These are phyloP conservation scores for Lindgomyces ingoldianus DNA, from an alignment of 495 filamentous ascomycete genomes.

Conservation along the genomic window DNA sequence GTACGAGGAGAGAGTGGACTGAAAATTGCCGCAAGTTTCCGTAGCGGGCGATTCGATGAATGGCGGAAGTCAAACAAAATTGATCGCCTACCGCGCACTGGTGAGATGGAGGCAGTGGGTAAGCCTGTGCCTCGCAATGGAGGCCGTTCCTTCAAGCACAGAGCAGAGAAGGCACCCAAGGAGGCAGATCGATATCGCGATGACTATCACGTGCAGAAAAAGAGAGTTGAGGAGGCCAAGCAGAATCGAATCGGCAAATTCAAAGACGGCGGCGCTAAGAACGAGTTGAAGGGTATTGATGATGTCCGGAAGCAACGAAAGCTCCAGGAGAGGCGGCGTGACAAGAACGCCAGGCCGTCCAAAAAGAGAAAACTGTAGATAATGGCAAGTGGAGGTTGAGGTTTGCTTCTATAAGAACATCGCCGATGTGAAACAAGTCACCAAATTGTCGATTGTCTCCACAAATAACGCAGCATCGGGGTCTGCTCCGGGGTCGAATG, in stretches of 20 bases:
- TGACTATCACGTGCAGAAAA: slow-evolving; percentile 88
- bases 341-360: slow-evolving; percentile 87
- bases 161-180: slow-evolving; percentile 82
- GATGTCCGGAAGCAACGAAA: slow-evolving; percentile 82
- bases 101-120: slow-evolving; percentile 68
- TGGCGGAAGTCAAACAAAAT: slow-evolving; percentile 87
- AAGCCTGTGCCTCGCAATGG: slow-evolving; percentile 35
- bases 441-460: too few relatives aligned
- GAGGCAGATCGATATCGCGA: slow-evolving; percentile 84
- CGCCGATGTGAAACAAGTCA: too few relatives aligned
- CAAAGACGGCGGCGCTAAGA: slow-evolving; percentile 65
- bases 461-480: too few relatives aligned
- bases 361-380: slow-evolving; percentile 56
- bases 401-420: neutral
- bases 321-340: slow-evolving; percentile 69
- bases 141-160: slow-evolving; percentile 71
- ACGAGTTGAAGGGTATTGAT: slow-evolving; percentile 76
- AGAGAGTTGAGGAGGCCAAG: slow-evolving; percentile 81
- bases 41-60: slow-evolving; percentile 86
- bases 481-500: too few relatives aligned
- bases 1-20: slow-evolving; percentile 88
- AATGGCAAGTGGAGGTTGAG: neutral
- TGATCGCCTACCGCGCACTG: slow-evolving; percentile 71
- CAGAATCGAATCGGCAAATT: slow-evolving; percentile 78
- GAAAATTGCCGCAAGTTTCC: slow-evolving; percentile 92